Conservation (phyloP, 225 moss, liverwort and hornwort species). For the Straminergon stramineum region DNA sequence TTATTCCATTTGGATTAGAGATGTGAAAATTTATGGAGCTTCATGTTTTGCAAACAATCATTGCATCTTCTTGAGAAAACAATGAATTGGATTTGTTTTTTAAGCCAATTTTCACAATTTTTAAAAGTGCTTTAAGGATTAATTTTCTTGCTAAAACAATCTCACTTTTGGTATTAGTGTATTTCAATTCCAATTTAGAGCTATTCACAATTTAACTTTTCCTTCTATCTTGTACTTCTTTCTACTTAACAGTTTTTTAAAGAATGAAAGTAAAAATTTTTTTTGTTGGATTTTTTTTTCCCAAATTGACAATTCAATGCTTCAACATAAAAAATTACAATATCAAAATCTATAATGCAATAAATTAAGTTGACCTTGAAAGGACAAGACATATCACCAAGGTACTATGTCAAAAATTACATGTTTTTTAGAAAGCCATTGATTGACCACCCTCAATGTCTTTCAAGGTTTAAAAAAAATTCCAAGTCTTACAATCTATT, state of each 20-base stretch:
- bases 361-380: no score
- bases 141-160: neutral
- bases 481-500: neutral
- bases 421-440: no score
- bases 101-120: neutral
- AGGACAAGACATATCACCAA: neutral
- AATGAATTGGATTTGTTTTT: neutral
- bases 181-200: neutral
- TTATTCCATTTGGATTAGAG: neutral
- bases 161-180: neutral
- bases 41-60: neutral
- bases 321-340: neutral
- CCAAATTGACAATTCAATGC: neutral
- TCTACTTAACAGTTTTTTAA: neutral
- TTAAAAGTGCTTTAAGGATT: no score
- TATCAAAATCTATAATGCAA: neutral
- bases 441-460: rapidly evolving
- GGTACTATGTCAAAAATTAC: neutral
- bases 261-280: neutral
- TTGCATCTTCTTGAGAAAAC: neutral
- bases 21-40: neutral
- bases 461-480: rapidly evolving
- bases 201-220: neutral
- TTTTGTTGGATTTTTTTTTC: neutral
- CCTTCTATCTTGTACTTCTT: neutral